Conservation (phyloP, 257 asterid species). For the Solanum neorickii region DNA sequence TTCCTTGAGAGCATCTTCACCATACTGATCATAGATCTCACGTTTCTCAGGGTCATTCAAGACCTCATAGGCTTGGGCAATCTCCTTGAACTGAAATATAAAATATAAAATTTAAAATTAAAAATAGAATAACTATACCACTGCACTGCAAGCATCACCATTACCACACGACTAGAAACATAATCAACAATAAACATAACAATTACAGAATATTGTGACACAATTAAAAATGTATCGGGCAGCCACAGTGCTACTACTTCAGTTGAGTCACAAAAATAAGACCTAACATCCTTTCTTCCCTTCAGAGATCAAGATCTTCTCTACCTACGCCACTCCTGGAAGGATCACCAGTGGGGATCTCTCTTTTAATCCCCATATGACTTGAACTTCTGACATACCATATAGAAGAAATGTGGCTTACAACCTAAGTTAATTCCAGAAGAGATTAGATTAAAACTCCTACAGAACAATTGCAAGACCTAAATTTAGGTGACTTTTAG, state of each 20-base stretch:
- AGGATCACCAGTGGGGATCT: neutral
- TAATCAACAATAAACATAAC: neutral
- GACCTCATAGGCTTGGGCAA: conserved; percentile 14
- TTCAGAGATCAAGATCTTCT: neutral
- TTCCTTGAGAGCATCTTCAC: conserved; percentile 18
- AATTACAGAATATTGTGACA: neutral
- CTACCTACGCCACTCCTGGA: neutral
- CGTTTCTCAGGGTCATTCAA: conserved; percentile 11
- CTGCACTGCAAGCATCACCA: neutral
- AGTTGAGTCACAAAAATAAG: neutral
- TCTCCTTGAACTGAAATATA: conserved; percentile 9
- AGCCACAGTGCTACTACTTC: neutral
- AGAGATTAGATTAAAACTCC: neutral
- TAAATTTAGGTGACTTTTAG: neutral
- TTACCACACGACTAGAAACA: neutral
- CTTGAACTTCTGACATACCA: neutral
- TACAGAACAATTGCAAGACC: neutral
- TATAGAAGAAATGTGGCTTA: neutral
- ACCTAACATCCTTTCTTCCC: neutral
- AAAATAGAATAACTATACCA: neutral
- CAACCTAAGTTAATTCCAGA: neutral
- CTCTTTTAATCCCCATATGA: neutral
- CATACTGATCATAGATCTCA: conserved; percentile 17
- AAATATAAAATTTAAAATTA: neutral
- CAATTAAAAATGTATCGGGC: neutral